Percentiles rank a stretch among this genome's conserved stretches.
Conservation (phyloP, 805 yeast genomes). For the Lipomyces lipofer region DNA sequence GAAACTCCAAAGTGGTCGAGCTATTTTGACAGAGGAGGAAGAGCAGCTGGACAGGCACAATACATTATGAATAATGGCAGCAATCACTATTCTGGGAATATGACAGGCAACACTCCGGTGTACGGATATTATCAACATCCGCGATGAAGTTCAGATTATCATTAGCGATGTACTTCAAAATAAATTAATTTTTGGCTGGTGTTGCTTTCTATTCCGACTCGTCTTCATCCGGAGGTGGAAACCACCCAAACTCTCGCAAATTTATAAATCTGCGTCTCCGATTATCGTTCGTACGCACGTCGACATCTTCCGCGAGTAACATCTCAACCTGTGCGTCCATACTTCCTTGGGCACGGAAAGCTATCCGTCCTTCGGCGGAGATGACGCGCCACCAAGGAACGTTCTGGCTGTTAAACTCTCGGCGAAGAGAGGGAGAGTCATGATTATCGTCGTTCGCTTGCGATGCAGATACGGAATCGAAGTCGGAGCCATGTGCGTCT, state of each 20-base stretch:
- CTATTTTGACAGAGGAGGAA: no score
- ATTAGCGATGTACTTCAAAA: no score
- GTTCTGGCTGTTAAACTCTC: constrained; percentile 38
- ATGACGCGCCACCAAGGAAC: constrained; percentile 86
- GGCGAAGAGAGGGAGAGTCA: constrained; percentile 1
- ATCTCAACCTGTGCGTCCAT: constrained; percentile 47
- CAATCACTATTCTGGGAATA: no score
- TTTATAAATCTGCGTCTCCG: constrained; percentile 39
- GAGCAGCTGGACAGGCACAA: no score
- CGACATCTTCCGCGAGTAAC: constrained; percentile 50
- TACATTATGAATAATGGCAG: no score
- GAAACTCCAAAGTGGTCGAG: no score
- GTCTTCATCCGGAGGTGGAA: constrained; percentile 45
- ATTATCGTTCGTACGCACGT: constrained; percentile 38
- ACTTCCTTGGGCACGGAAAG: constrained; percentile 50
- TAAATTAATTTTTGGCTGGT: no score
- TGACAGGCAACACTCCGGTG: no score
- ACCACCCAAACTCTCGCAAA: constrained; percentile 63
- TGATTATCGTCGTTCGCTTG: neutral
- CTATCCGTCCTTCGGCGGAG: constrained; percentile 60
- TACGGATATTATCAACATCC: no score
- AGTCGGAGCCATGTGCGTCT: constrained; percentile 4
- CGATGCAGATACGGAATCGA: constrained; percentile 14
- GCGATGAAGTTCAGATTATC: no score
- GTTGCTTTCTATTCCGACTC: no score